Percentiles rank a stretch among this genome's conserved stretches.
phyloP scores from a whole-genome alignment of 306 rosid species.

The Castanea sativa region DNA sequence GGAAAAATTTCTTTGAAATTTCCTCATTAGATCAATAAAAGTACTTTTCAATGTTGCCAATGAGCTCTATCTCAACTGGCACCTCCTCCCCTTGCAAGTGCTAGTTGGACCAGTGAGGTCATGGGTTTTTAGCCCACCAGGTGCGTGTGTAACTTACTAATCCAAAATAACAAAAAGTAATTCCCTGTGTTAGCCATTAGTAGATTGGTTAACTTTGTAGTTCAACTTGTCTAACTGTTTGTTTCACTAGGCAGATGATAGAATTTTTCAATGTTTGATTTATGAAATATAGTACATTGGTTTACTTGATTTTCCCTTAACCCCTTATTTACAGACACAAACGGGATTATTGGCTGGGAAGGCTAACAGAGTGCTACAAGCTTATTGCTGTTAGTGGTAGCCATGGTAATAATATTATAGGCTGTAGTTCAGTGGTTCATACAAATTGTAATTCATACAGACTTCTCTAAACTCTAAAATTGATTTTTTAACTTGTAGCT shows the following conservation, averaged over 20 bases:
- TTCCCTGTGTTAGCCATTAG: too few relatives aligned
- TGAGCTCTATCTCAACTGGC: too few relatives aligned
- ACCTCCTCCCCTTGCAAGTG: too few relatives aligned
- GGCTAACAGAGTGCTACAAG: slow-evolving; percentile 22
- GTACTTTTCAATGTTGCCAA: too few relatives aligned
- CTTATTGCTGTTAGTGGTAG: slow-evolving; percentile 37
- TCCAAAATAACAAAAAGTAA: too few relatives aligned
- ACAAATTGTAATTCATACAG: background rate
- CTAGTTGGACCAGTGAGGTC: too few relatives aligned
- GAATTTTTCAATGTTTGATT: background rate
- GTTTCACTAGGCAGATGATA: background rate
- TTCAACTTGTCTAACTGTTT: background rate
- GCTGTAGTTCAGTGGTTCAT: background rate
- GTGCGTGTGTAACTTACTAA: too few relatives aligned
- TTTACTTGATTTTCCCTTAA: background rate
- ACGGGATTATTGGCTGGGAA: slow-evolving; percentile 26
- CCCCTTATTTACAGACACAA: slow-evolving; percentile 13
- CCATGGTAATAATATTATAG: slow-evolving; percentile 21
- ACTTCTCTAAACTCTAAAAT: background rate
- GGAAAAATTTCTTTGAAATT: background rate
- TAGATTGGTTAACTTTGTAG: too few relatives aligned
- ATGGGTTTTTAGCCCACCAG: too few relatives aligned
- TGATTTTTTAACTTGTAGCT: background rate
- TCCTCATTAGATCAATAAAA: too few relatives aligned
- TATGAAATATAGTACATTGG: background rate